Conservation (phyloP, 768 basidiomycete species). For the Termitomyces sp. region DNA sequence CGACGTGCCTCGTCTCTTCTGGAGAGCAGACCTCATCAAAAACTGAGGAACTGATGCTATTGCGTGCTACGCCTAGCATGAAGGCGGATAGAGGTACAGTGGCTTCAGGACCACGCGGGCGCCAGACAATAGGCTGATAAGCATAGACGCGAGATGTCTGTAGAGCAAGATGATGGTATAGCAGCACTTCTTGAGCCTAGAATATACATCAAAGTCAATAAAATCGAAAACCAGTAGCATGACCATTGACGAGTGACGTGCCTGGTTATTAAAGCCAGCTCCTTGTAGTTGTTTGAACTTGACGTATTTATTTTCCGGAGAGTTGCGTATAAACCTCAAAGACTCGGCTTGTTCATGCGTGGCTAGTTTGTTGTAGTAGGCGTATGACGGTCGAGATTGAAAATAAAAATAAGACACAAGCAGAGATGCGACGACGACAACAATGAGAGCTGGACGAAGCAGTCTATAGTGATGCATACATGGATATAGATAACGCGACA, state of each 20-base stretch:
- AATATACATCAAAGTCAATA: not conserved
- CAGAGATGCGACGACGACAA: constrained; percentile 11
- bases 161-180: constrained; percentile 41
- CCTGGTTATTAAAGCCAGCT: constrained; percentile 48
- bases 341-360: constrained; percentile 26
- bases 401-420: constrained; percentile 28
- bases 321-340: constrained; percentile 20
- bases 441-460: constrained; percentile 13
- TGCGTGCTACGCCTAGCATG: constrained; percentile 32
- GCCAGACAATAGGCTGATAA: constrained; percentile 43
- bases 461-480: constrained; percentile 18
- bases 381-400: constrained; percentile 31
- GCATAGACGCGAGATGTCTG: constrained; percentile 34
- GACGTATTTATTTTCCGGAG: constrained; percentile 31
- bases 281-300: constrained; percentile 41
- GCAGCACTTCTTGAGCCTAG: constrained; percentile 41
- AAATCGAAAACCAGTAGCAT: not conserved
- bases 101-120: constrained; percentile 35
- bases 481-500: constrained; percentile 7
- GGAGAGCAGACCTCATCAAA: constrained; percentile 37
- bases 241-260: constrained; percentile 13
- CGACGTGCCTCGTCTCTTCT: constrained; percentile 31
- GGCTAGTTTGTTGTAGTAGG: constrained; percentile 29
- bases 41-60: constrained; percentile 28
- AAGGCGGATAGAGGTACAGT: constrained; percentile 39